Percentiles rank a stretch among this genome's conserved stretches.
Evolutionary conservation across 2,329 filamentous ascomycete genomes (phyloP).

Genomic region (Beauveria australis): DNA sequence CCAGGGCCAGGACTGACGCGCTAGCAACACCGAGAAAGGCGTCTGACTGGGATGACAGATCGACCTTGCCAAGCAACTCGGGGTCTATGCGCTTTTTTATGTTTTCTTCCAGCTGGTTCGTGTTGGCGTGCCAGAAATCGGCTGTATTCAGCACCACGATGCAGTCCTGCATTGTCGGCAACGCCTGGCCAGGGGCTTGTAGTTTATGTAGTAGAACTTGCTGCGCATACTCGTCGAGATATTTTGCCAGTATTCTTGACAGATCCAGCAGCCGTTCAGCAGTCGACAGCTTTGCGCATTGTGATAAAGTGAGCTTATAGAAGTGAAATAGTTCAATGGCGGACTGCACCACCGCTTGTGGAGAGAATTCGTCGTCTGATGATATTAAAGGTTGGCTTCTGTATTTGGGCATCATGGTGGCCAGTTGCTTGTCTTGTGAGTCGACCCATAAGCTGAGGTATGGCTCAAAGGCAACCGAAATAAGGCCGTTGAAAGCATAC

Average conservation of each 20-base stretch:
- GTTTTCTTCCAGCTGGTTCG: constrained; percentile 87
- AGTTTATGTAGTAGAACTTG: constrained; percentile 74
- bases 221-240: constrained; percentile 91
- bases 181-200: constrained; percentile 46
- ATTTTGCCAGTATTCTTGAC: constrained; percentile 78
- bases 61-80: constrained; percentile 66
- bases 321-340: constrained; percentile 97
- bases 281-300: constrained; percentile 93
- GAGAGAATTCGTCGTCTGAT: constrained; percentile 83
- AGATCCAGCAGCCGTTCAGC: constrained; percentile 80
- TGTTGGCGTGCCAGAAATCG: constrained; percentile 93
- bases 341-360: constrained; percentile 81
- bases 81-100: constrained; percentile 84
- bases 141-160: constrained; percentile 90
- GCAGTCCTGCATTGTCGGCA: constrained; percentile 59
- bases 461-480: constrained; percentile 94
- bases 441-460: constrained; percentile 97
- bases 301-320: constrained; percentile 84
- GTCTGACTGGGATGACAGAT: constrained; percentile 88
- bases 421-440: constrained; percentile 83
- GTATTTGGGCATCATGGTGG: constrained; percentile 78
- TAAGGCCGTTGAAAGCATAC: constrained; percentile 77
- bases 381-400: constrained; percentile 72
- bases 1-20: constrained; percentile 73
- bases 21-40: constrained; percentile 92